phyloP scores from a whole-genome alignment of 176 grass and related monocot species.

The Puya raimondii region DNA sequence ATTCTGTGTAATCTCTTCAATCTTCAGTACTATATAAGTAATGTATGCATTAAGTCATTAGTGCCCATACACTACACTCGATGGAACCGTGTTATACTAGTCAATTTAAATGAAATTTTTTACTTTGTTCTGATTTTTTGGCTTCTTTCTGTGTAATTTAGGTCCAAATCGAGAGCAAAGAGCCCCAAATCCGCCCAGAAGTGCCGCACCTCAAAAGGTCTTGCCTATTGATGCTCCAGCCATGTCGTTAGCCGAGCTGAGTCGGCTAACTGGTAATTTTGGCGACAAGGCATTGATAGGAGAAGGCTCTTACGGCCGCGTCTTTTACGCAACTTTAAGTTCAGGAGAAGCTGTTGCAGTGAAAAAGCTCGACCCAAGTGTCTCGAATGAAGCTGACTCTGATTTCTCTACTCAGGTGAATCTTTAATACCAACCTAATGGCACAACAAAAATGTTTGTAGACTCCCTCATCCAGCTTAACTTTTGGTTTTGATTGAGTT shows the following conservation, averaged over 20 bases:
- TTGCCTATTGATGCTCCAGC: slow-evolving; percentile 36
- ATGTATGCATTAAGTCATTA: neutral
- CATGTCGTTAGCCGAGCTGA: slow-evolving; percentile 34
- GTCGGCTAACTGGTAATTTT: slow-evolving; percentile 26
- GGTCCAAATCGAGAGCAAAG: slow-evolving; percentile 29
- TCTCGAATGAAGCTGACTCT: slow-evolving; percentile 24
- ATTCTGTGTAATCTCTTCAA: neutral
- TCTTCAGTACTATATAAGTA: neutral
- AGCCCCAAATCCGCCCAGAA: slow-evolving; percentile 24
- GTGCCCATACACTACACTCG: neutral
- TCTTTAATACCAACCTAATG: neutral
- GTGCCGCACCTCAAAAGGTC: slow-evolving; percentile 20
- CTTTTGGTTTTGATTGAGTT: too few relatives aligned
- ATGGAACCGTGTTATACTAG: neutral
- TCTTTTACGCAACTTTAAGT: slow-evolving; percentile 26
- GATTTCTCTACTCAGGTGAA: slow-evolving; percentile 41
- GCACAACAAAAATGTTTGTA: too few relatives aligned
- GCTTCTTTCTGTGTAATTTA: neutral
- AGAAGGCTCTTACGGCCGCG: slow-evolving; percentile 52
- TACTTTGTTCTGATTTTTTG: neutral
- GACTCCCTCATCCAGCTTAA: too few relatives aligned
- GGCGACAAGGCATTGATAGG: slow-evolving; percentile 30
- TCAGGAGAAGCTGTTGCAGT: slow-evolving; percentile 35
- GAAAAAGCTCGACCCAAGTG: slow-evolving; percentile 44
- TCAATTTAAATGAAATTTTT: neutral